Evolutionary conservation across 306 rosid genomes (phyloP).

Genomic region (Adenanthera pavonina): DNA sequence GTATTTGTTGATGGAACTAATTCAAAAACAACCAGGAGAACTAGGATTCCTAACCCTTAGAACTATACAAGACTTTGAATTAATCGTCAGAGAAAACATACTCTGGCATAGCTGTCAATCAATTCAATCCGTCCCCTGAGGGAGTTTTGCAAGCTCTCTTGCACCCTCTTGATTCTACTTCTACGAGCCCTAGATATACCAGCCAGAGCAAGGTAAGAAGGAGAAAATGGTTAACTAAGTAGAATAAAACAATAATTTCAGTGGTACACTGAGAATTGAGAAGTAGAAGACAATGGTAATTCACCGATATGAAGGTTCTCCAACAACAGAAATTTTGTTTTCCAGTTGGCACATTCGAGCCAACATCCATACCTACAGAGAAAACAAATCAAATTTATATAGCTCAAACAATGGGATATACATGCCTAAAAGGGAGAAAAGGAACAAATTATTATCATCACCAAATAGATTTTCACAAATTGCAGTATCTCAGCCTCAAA

Average conservation of each 20-base stretch:
- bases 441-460: conserved; percentile 13
- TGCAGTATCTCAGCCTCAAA: conserved; percentile 5
- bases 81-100: conserved; percentile 44
- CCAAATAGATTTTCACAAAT: neutral
- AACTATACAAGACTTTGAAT: conserved; percentile 5
- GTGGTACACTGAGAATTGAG: conserved; percentile 25
- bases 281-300: conserved; percentile 27
- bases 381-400: conserved; percentile 25
- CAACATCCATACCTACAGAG: conserved; percentile 88
- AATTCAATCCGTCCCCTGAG: conserved; percentile 80
- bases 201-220: conserved; percentile 9
- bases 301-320: conserved; percentile 95
- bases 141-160: conserved; percentile 83
- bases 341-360: conserved; percentile 98
- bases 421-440: conserved; percentile 28
- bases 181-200: conserved; percentile 63
- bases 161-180: conserved; percentile 80
- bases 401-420: conserved; percentile 24
- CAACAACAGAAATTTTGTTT: conserved; percentile 92
- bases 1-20: conserved; percentile 29
- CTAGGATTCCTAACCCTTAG: neutral
- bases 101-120: conserved; percentile 91
- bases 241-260: neutral
- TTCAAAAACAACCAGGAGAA: conserved; percentile 20
- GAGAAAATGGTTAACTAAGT: neutral